Evolutionary conservation across 2,329 filamentous ascomycete genomes (phyloP), one percentile per base, ranked within the genome.

Genomic region (Parafenestella ontariensis): DNA sequence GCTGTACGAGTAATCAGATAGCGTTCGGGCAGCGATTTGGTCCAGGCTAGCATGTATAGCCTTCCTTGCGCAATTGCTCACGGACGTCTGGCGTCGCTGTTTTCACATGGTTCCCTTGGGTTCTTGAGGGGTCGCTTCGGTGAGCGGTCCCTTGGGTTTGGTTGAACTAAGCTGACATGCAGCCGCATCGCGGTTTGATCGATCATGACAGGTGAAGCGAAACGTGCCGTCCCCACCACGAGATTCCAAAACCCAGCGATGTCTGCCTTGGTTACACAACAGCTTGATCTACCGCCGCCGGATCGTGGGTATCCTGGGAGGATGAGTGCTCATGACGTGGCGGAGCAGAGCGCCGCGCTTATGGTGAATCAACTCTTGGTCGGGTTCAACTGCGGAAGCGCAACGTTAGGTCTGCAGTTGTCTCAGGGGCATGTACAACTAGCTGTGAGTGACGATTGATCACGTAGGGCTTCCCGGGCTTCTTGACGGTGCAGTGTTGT

Each of bases 1-100:
- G n/a, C n/a, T n/a, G n/a, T n/a, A n/a, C n/a, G n/a, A n/a, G n/a
- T n/a, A n/a, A n/a, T n/a, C n/a, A n/a, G 36, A 18, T 18, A 23
- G 40, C 34, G 18, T 44, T 43, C 41, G 49, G 45, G 47, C 49
- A 44, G 46, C n/a, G 10, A 44, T 26, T 31, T 51, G 45, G 47
- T 49, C 53, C 53, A 34, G 18, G 50, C 23, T 31, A 34, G 31
- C 34, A 52, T 46, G 49, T 46, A 46, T 23, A 44, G 46, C 42
- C 9, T 5, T 52, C 56, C 43, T 68, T 68, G 65, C 65, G 65
- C 63, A 68, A 68, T 65, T 52, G 59, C 53, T 44, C 52, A 65
- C 63, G 56, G 58, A 50, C 49, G 53, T 48, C 48, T 40, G 46
- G 40, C 49, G 43, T 46, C 50, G 13, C 24, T 26, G 5, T 26